A percentile compares a stretch with the other conserved stretches of the same genome.
phyloP scores from a whole-genome alignment of 2,329 filamentous ascomycete species.

The Fusarium sp. region DNA sequence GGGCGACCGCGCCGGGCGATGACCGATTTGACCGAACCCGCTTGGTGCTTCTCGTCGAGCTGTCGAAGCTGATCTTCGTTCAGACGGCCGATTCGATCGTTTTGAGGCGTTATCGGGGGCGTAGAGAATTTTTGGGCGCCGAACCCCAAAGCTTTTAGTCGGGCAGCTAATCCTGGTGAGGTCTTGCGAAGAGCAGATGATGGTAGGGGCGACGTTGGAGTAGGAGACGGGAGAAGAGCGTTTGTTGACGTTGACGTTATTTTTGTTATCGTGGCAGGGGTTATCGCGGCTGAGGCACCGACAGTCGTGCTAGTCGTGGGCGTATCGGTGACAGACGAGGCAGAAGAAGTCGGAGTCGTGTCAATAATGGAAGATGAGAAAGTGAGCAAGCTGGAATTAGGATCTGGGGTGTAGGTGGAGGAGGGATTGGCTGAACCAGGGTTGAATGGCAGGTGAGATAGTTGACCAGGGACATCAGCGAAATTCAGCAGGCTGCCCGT shows the following conservation, averaged over 20 bases:
- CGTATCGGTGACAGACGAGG: slow-evolving; percentile 22
- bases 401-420: slow-evolving; percentile 38
- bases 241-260: slow-evolving; percentile 40
- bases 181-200: slow-evolving; percentile 62
- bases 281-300: slow-evolving; percentile 32
- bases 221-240: slow-evolving; percentile 31
- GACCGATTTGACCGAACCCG: slow-evolving; percentile 59
- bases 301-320: slow-evolving; percentile 26
- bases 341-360: slow-evolving; percentile 35
- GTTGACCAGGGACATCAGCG: slow-evolving; percentile 43
- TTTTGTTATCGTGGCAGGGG: slow-evolving; percentile 34
- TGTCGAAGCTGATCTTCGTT: slow-evolving; percentile 75
- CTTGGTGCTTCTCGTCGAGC: slow-evolving; percentile 73
- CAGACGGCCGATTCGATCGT: slow-evolving; percentile 71
- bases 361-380: slow-evolving; percentile 31
- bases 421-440: slow-evolving; percentile 42
- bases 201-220: slow-evolving; percentile 40
- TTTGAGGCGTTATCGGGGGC: slow-evolving; percentile 38
- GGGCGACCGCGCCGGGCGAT: slow-evolving; percentile 74
- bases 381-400: slow-evolving; percentile 40
- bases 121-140: slow-evolving; percentile 55
- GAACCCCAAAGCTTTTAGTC: slow-evolving; percentile 72
- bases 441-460: slow-evolving; percentile 42
- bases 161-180: slow-evolving; percentile 71
- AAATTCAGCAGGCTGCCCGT: slow-evolving; percentile 42